Percentiles rank a stretch among this genome's conserved stretches.
phyloP scores from a whole-genome alignment of 345 rosid genomes.

The Salix dunnii region DNA sequence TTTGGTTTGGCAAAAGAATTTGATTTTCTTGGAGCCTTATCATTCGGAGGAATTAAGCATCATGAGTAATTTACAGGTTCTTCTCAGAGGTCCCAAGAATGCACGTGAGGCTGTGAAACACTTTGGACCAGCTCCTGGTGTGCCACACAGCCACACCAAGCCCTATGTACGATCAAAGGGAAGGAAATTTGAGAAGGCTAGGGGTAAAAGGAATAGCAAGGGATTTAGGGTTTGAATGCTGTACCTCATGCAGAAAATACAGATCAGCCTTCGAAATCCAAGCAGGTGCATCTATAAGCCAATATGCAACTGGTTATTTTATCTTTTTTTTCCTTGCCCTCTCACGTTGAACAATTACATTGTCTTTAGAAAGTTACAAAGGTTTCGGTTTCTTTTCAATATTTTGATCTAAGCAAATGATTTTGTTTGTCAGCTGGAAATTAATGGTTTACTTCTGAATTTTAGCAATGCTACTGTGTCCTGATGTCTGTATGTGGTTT shows the following conservation, averaged over 20 bases:
- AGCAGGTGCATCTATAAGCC: background rate
- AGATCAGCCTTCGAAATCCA: background rate
- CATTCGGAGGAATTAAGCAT: background rate
- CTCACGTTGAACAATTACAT: background rate
- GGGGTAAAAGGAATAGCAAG: conserved; percentile 30
- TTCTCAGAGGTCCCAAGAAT: conserved; percentile 30
- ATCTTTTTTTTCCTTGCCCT: background rate
- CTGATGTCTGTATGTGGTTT: background rate
- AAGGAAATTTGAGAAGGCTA: conserved; percentile 33
- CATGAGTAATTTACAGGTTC: conserved; percentile 14
- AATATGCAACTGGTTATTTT: background rate
- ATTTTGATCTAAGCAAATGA: background rate
- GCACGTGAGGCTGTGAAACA: conserved; percentile 35
- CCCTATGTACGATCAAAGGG: conserved; percentile 33
- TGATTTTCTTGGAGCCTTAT: background rate
- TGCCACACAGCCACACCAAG: conserved; percentile 35
- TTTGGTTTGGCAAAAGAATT: background rate
- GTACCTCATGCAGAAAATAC: background rate
- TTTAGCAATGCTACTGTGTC: background rate
- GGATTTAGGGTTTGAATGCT: conserved; percentile 27
- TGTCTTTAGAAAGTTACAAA: background rate
- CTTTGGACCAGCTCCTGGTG: conserved; percentile 39
- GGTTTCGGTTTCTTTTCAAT: background rate
- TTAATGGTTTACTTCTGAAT: background rate
- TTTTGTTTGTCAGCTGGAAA: background rate